Percentiles rank a stretch among this genome's conserved stretches.
Conservation (phyloP, 2,329 filamentous ascomycete species). For the Gnomoniopsis sp. region DNA sequence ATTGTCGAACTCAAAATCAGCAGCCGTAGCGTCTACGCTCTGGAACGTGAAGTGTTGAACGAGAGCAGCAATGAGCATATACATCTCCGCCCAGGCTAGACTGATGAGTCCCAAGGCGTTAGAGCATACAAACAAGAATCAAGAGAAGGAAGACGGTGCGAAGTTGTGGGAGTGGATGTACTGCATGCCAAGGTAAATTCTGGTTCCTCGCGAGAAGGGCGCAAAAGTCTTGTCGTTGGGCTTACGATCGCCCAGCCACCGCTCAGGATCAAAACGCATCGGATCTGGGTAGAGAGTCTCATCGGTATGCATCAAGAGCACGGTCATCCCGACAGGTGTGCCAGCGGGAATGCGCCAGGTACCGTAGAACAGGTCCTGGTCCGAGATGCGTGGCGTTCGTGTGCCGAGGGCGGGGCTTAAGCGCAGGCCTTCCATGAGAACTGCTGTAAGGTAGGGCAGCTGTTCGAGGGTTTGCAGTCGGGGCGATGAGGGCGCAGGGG, state of each 20-base stretch:
- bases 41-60: slow-evolving; percentile 18
- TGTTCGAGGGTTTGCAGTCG: slow-evolving; percentile 11
- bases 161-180: slow-evolving; percentile 17
- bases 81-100: slow-evolving; percentile 24
- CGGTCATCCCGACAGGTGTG: slow-evolving; percentile 27
- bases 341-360: slow-evolving; percentile 24
- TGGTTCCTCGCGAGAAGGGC: slow-evolving; percentile 23
- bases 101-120: background rate
- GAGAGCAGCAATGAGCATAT: slow-evolving; percentile 15
- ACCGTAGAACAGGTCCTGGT: slow-evolving; percentile 1
- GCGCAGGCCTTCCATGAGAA: slow-evolving; percentile 43
- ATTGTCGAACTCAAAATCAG: slow-evolving; percentile 4
- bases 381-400: slow-evolving; percentile 32
- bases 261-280: slow-evolving; percentile 23
- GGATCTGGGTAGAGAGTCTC: slow-evolving; percentile 21
- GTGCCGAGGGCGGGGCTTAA: slow-evolving; percentile 39
- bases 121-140: background rate
- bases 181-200: slow-evolving; percentile 26
- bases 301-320: slow-evolving; percentile 23
- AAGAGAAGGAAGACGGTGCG: background rate
- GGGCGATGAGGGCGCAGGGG: background rate
- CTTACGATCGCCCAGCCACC: slow-evolving; percentile 24
- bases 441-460: slow-evolving; percentile 38
- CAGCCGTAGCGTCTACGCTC: background rate
- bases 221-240: slow-evolving; percentile 22